Evolutionary conservation across 2,329 filamentous ascomycete genomes (phyloP).

Genomic region (Anthostomella pinea): DNA sequence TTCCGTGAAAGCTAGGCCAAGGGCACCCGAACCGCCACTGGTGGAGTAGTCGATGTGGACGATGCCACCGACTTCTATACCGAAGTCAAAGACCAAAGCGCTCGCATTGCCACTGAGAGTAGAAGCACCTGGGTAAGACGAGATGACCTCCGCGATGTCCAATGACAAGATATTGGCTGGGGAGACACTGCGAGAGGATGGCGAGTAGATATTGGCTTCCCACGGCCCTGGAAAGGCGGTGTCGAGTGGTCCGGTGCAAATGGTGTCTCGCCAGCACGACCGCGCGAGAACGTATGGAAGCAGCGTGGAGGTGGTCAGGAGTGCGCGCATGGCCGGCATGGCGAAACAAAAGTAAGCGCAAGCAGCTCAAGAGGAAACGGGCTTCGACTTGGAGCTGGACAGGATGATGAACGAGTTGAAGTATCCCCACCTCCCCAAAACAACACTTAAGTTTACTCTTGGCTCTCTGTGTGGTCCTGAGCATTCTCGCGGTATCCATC

Average conservation of each 20-base stretch:
- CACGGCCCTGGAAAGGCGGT: constrained; percentile 9
- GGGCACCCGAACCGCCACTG: constrained; percentile 33
- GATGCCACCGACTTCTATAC: constrained; percentile 56
- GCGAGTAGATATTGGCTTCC: constrained; percentile 8
- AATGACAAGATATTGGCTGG: constrained; percentile 3
- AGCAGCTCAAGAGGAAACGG: too few species aligned
- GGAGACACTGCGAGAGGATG: constrained; percentile 3
- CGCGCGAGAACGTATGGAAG: too few species aligned
- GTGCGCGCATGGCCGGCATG: too few species aligned
- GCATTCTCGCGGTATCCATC: too few species aligned
- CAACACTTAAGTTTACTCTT: too few species aligned
- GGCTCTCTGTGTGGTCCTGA: too few species aligned
- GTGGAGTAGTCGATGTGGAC: constrained; percentile 48
- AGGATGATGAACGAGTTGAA: too few species aligned
- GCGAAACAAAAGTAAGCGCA: too few species aligned
- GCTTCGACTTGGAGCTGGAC: too few species aligned
- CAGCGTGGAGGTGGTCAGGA: too few species aligned
- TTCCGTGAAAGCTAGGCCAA: constrained; percentile 48
- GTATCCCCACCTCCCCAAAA: too few species aligned
- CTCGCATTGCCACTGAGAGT: not conserved
- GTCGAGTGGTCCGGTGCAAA: constrained; percentile 5
- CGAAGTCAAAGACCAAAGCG: constrained; percentile 52
- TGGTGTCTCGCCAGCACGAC: constrained; percentile 9
- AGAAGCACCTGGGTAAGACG: not conserved
- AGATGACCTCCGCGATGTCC: not conserved